Conservation (phyloP, 176 grass and related monocot genomes). For the Cenchrus fungigraminus region DNA sequence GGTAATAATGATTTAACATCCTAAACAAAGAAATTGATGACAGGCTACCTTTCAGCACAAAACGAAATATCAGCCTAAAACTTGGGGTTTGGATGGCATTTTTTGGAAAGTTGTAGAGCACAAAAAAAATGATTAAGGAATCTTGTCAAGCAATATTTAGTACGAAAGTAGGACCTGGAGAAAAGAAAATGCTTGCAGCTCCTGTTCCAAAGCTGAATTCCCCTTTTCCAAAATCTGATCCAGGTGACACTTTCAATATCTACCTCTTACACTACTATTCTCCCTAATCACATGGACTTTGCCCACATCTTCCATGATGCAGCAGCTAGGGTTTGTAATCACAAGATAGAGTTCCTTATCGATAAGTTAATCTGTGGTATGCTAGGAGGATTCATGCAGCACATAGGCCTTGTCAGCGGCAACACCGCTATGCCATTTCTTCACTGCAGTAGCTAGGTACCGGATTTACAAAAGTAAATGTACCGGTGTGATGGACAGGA, state of each 20-base stretch:
- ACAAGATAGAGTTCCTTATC: neutral
- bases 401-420: neutral
- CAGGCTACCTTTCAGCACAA: neutral
- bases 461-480: neutral
- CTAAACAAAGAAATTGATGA: neutral
- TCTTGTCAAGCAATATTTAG: neutral
- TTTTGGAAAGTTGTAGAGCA: slow-evolving; percentile 1
- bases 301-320: neutral
- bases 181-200: neutral
- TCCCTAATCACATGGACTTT: neutral
- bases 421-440: neutral
- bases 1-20: neutral
- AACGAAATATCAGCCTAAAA: neutral
- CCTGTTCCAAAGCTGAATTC: neutral
- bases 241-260: neutral
- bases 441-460: neutral
- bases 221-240: neutral
- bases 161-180: neutral
- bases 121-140: neutral
- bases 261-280: neutral
- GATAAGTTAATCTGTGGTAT: neutral
- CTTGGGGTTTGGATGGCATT: neutral
- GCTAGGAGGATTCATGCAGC: neutral
- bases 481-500: neutral
- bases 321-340: neutral